These are phyloP conservation scores for Clarireedia monteithiana DNA, from an alignment of 2,329 filamentous ascomycete genomes.

Conservation along the genomic window DNA sequence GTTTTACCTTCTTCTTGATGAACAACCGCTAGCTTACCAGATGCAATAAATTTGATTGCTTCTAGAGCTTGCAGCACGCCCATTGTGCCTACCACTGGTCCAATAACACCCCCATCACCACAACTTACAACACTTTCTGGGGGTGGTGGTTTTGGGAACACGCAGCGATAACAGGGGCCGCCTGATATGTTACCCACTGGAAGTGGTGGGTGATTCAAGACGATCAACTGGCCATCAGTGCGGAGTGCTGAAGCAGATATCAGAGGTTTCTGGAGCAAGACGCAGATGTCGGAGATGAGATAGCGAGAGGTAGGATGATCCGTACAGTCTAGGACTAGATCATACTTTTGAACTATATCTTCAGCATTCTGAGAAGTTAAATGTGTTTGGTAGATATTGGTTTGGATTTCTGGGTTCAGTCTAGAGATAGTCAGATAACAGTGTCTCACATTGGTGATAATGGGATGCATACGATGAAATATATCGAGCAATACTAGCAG, in stretches of 20 bases:
- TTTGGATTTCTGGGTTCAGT: conserved; percentile 65
- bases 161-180: conserved; percentile 87
- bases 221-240: conserved; percentile 81
- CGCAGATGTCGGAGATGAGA: conserved; percentile 82
- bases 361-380: conserved; percentile 63
- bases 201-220: conserved; percentile 73
- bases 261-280: conserved; percentile 69
- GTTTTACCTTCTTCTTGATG: conserved; percentile 17
- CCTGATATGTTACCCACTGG: conserved; percentile 48
- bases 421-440: conserved; percentile 31
- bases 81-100: conserved; percentile 89
- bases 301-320: conserved; percentile 90
- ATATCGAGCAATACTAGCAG: conserved; percentile 63
- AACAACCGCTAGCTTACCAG: conserved; percentile 15
- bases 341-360: conserved; percentile 60
- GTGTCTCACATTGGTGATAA: neutral
- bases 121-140: conserved; percentile 77
- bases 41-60: conserved; percentile 71
- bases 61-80: conserved; percentile 87
- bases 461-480: conserved; percentile 41
- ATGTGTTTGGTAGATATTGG: conserved; percentile 53
- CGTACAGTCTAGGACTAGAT: conserved; percentile 88
- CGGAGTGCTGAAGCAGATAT: conserved; percentile 85
- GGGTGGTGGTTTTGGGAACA: conserved; percentile 83
- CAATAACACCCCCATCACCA: conserved; percentile 86